Evolutionary conservation across 176 grass and related monocot species (phyloP).

Genomic region (Areca catechu): DNA sequence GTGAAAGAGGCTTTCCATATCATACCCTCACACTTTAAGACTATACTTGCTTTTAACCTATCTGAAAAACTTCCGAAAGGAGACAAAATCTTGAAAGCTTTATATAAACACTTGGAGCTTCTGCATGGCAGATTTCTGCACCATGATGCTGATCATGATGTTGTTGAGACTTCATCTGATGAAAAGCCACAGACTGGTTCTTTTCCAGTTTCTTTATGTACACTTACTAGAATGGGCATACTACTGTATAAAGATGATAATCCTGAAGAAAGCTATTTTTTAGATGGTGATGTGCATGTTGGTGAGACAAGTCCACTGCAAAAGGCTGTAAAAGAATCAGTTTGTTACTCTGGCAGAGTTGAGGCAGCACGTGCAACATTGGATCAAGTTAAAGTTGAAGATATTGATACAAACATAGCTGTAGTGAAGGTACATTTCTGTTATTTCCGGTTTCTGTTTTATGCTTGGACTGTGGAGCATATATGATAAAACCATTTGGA

Average conservation of each 20-base stretch:
- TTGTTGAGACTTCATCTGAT: constrained; percentile 22
- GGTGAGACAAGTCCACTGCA: constrained; percentile 53
- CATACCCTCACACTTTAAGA: constrained; percentile 66
- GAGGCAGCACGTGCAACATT: constrained; percentile 64
- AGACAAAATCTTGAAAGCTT: constrained; percentile 75
- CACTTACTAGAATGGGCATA: constrained; percentile 56
- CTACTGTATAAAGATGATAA: constrained; percentile 31
- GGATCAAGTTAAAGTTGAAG: constrained; percentile 75
- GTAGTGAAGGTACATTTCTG: constrained; percentile 48
- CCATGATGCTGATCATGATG: constrained; percentile 9
- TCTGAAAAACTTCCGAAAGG: constrained; percentile 93
- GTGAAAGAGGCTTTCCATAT: constrained; percentile 71
- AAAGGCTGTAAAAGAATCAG: constrained; percentile 56
- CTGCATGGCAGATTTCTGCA: constrained; percentile 27
- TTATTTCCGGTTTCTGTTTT: neutral
- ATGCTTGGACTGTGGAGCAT: too few relatives aligned
- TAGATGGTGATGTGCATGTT: constrained; percentile 40
- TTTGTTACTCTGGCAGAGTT: constrained; percentile 51
- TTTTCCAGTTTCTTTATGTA: constrained; percentile 53
- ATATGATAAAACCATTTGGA: too few relatives aligned
- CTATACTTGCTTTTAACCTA: constrained; percentile 73
- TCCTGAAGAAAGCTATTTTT: constrained; percentile 29
- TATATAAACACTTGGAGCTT: constrained; percentile 48
- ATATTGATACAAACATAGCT: constrained; percentile 82
- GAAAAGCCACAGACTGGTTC: constrained; percentile 28